A percentile compares a stretch with the other conserved stretches of the same genome.
phyloP scores from a whole-genome alignment of 2,329 filamentous ascomycete species.

The Cytospora mali region DNA sequence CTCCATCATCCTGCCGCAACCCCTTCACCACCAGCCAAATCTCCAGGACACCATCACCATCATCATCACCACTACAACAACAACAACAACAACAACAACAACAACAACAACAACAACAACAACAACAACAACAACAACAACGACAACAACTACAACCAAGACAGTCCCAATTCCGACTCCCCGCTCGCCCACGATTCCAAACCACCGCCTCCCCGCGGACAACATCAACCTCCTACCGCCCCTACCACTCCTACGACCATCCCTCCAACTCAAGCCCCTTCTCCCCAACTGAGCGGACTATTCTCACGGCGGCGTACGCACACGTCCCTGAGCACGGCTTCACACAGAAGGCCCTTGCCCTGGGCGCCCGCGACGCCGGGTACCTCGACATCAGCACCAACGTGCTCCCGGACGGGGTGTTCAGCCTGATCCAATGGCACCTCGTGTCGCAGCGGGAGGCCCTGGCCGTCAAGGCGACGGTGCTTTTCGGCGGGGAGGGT shows the following conservation, averaged over 20 bases:
- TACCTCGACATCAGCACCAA: constrained; percentile 86
- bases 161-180: constrained; percentile 10
- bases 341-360: constrained; percentile 69
- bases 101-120: neutral
- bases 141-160: neutral
- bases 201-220: neutral
- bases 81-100: too few relatives aligned
- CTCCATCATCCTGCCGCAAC: neutral
- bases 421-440: constrained; percentile 80
- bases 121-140: neutral
- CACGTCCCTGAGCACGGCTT: constrained; percentile 86
- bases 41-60: neutral
- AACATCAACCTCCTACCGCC: constrained; percentile 32
- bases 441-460: constrained; percentile 67
- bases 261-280: constrained; percentile 62
- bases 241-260: constrained; percentile 77
- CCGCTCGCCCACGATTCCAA: constrained; percentile 22
- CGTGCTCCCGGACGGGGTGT: constrained; percentile 76
- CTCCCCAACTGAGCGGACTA: constrained; percentile 68
- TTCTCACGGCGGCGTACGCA: constrained; percentile 77
- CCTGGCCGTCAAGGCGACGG: constrained; percentile 48
- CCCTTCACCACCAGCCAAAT: neutral
- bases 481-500: constrained; percentile 44
- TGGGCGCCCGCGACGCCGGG: constrained; percentile 80
- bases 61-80: neutral